phyloP scores from a whole-genome alignment of 306 rosid species.

The Cicer arietinum region DNA sequence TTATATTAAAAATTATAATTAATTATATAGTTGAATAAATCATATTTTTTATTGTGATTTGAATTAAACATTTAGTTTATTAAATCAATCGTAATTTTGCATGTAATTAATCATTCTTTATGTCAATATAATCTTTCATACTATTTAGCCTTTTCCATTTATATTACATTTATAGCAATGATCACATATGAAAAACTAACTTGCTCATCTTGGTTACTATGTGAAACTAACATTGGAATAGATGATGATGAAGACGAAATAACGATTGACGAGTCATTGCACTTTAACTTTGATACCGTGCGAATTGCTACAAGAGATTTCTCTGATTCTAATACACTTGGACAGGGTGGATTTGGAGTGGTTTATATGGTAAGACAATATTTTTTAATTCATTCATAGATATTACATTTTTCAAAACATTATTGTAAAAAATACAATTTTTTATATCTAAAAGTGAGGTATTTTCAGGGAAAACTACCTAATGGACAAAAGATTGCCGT shows the following conservation, averaged over 20 bases:
- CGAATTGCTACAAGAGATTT: constrained; percentile 45
- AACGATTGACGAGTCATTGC: constrained; percentile 2
- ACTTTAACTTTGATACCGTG: constrained; percentile 39
- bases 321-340: constrained; percentile 47
- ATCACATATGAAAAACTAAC: not conserved
- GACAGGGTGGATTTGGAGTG: constrained; percentile 52
- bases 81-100: no score
- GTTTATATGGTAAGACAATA: constrained; percentile 42
- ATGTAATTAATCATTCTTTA: no score
- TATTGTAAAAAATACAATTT: no score
- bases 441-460: not conserved
- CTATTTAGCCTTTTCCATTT: no score
- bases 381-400: not conserved
- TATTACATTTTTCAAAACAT: not conserved
- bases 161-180: not conserved
- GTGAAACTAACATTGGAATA: not conserved
- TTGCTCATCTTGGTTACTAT: not conserved
- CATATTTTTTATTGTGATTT: no score
- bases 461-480: constrained; percentile 37
- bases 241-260: constrained; percentile 39
- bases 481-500: constrained; percentile 45
- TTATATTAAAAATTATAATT: no score
- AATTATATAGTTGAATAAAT: no score
- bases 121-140: no score
- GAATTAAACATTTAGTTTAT: no score